These are phyloP conservation scores for Fusarium subtropicale DNA, from an alignment of 2,329 filamentous ascomycete species.

Conservation along the genomic window DNA sequence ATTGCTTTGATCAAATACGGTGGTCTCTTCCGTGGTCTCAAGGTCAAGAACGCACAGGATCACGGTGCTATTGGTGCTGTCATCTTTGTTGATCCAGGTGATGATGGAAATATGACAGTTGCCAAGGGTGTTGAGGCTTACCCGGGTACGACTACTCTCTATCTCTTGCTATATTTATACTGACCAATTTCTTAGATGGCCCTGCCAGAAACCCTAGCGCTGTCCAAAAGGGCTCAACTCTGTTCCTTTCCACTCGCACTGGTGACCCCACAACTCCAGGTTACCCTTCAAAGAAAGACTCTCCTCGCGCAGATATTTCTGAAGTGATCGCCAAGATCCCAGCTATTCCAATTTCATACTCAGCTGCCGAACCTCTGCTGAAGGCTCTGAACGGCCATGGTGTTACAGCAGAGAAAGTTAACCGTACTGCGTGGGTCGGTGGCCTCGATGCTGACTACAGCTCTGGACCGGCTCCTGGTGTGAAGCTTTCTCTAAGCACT, in stretches of 20 bases:
- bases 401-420: constrained; percentile 73
- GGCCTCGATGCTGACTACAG: constrained; percentile 59
- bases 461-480: constrained; percentile 61
- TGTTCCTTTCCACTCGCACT: constrained; percentile 72
- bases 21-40: constrained; percentile 80
- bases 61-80: constrained; percentile 84
- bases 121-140: constrained; percentile 79
- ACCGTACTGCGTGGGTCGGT: constrained; percentile 68
- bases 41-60: constrained; percentile 86
- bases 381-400: constrained; percentile 82
- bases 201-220: constrained; percentile 81
- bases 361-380: constrained; percentile 80
- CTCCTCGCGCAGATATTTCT: constrained; percentile 71
- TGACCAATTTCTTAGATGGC: constrained; percentile 56
- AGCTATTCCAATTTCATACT: constrained; percentile 83
- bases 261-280: constrained; percentile 84
- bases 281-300: constrained; percentile 80
- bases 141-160: constrained; percentile 57
- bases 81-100: constrained; percentile 86
- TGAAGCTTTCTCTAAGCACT: constrained; percentile 74
- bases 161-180: accelerated
- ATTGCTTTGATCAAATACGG: constrained; percentile 84
- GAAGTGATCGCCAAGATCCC: constrained; percentile 78
- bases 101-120: constrained; percentile 81
- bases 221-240: constrained; percentile 81